Evolutionary conservation across 371 early-diverging fungal genomes (phyloP), one percentile per base, ranked within the genome.

Genomic region (Saksenaea vasiformis): DNA sequence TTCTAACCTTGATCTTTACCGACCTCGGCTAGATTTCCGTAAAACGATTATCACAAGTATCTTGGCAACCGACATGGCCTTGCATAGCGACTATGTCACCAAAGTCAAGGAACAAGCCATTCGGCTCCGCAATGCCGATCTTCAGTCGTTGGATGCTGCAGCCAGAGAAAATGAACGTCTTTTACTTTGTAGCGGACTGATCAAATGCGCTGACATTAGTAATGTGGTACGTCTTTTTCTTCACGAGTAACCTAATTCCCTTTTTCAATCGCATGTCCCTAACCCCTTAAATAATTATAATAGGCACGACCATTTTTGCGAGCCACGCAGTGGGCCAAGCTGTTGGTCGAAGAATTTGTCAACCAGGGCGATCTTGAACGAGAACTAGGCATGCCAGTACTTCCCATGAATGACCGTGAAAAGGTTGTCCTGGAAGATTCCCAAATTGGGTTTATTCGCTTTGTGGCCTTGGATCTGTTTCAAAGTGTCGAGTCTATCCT

Each of bases 131-230:
- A 27, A 27, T 5, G 36, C 55, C 13, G 41, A 57, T 14, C 13
- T 62, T 9, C 37, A 31, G 27, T 17, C 60, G 24, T 24, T 64
- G 35, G 67, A 67, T 44, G 56, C 38, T 41, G 37, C 41, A 2
- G 63, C 44, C 9, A 51, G 44, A 7, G 82, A 80, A 35, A 67
- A 77, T 26, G 86, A 86, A 58, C 76, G 82, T n/a, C 54, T 80
- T 22, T 65, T 82, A 54, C 73, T 92, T 15, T 85, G 86, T 13
- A 85, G 85, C 27, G 87, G 85, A 2, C 70, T 93, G 15, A 88
- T 93, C 70, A 93, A 93, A 71, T 91, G 91, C 74, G 88, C 92
- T 1, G 93, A 93, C 58, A 87, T 93, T 56, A 87, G 88, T 61
- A 93, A 93, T 65, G 82, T 79, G 60, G 83, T 80, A 77, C 53